Base-by-base conservation (phyloP, 1,284 basidiomycete species). In the Irpex sp. region DNA sequence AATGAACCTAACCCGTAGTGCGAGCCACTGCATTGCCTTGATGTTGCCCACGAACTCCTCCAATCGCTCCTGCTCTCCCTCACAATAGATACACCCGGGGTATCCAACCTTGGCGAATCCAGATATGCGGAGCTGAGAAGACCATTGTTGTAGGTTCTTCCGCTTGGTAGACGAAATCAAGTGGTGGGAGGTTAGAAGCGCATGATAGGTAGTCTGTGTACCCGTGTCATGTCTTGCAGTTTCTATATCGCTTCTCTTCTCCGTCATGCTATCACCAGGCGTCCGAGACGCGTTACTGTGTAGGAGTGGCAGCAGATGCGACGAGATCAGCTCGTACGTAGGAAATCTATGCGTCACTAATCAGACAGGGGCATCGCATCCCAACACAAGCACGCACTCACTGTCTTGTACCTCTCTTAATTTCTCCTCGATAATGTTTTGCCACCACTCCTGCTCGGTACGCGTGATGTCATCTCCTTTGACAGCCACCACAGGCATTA, bases 1-100 rank as follows among this genome's bases (percentile, higher is more conserved):
- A 19, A 84, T 68, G 66, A 90, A 86, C 17, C 89, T 72, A n/a
- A 90, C 74, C 53, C 82, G 78, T 65, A 92, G 73, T 9, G 89
- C 89, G 0, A 92, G 78, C 90, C 90, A 92, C 68, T 91, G 88
- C 89, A 91, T 90, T 26, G 79, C 81, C 71, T 87, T 90, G 59
- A 92, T 82, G 61, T 87, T 87, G 15, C 72, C 73, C 1, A 89
- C 82, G 68, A 91, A 91, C 66, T 87, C 85, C 66, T 85, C 81
- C 17, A 92, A 75, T 60, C 82, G 77, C 7, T 77, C 74, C 53
- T 76, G 75, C 6, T 70, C 68, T 1, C 90, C 90, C 67, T 87
- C 79, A 19, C 81, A 86, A 65, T 91, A 93, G 60, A 92, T 88
- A 53, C 89, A 78, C 4, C 89, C 89, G 1, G 90, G 89, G 69